Evolutionary conservation across 2,329 filamentous ascomycete genomes (phyloP).

Genomic region (Aspergillus intermedius): DNA sequence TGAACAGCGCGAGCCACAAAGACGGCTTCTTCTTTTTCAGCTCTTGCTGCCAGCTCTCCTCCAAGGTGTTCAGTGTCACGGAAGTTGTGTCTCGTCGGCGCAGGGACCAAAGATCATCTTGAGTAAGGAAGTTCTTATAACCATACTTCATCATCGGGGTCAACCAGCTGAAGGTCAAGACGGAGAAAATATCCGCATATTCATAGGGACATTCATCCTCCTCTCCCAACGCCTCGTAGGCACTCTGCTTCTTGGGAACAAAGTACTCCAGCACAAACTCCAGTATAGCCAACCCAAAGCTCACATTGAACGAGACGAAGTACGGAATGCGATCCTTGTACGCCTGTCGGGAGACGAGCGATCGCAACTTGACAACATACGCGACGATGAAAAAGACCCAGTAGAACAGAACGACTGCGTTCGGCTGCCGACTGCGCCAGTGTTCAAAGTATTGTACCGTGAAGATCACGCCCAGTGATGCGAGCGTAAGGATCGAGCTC

Average conservation of each 20-base stretch:
- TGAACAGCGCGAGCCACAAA: slow-evolving; percentile 79
- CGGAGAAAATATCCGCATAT: slow-evolving; percentile 89
- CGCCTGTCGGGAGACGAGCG: slow-evolving; percentile 70
- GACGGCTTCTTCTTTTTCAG: slow-evolving; percentile 68
- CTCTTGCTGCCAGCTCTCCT: slow-evolving; percentile 70
- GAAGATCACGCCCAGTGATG: slow-evolving; percentile 69
- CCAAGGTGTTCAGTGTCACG: slow-evolving; percentile 63
- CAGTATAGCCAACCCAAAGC: slow-evolving; percentile 60
- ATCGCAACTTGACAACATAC: slow-evolving; percentile 76
- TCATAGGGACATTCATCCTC: slow-evolving; percentile 67
- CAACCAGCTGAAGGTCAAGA: slow-evolving; percentile 97
- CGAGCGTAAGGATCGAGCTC: slow-evolving; percentile 64
- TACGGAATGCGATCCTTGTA: slow-evolving; percentile 62
- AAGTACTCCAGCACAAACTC: slow-evolving; percentile 81
- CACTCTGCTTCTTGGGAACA: slow-evolving; percentile 69
- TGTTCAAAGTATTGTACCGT: slow-evolving; percentile 82
- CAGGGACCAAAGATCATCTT: slow-evolving; percentile 93
- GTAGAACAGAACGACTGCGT: slow-evolving; percentile 83
- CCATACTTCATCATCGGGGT: slow-evolving; percentile 94
- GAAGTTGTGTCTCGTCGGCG: slow-evolving; percentile 73
- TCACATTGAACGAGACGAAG: slow-evolving; percentile 69
- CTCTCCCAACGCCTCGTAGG: slow-evolving; percentile 61
- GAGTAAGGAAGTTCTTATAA: slow-evolving; percentile 84
- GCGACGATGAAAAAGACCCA: slow-evolving; percentile 81
- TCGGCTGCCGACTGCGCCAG: slow-evolving; percentile 72